Percentiles rank a stretch among this genome's conserved stretches.
Conservation (phyloP, 148 eudicot genomes). For the Camellia lanceoleosa region DNA sequence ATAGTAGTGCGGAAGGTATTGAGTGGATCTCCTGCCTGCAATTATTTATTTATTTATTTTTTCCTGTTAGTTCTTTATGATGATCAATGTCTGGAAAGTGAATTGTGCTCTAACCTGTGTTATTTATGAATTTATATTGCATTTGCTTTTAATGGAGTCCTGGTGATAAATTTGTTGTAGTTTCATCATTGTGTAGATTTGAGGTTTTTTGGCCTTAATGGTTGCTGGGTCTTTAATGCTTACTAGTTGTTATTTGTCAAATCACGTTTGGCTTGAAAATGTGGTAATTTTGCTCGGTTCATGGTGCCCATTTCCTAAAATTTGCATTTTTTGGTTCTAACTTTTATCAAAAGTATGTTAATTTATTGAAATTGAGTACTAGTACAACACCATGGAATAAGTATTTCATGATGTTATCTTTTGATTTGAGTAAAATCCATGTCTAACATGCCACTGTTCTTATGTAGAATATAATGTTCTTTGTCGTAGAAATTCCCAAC, state of each 20-base stretch:
- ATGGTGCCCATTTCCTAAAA: neutral
- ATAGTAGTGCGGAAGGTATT: neutral
- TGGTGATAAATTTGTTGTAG: neutral
- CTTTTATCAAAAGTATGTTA: neutral
- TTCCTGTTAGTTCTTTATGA: too few species aligned
- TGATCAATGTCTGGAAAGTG: neutral
- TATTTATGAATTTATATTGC: neutral
- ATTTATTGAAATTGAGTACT: neutral
- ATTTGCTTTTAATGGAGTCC: neutral
- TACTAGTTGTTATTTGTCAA: neutral
- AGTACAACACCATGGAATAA: neutral
- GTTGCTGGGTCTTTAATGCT: neutral
- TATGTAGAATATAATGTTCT: neutral
- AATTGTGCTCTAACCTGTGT: neutral
- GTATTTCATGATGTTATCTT: conserved; percentile 1
- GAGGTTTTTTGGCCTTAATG: neutral
- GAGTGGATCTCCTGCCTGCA: too few species aligned
- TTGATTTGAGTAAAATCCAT: neutral
- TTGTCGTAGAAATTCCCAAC: neutral
- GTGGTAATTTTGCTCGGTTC: neutral
- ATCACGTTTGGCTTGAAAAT: neutral
- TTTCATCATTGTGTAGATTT: neutral
- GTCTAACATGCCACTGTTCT: neutral
- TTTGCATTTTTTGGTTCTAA: neutral
- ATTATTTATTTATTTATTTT: too few species aligned